Percentiles rank a stretch among this genome's conserved stretches.
These are phyloP conservation scores for Blastocystis sp. DNA, from an alignment of 352 stramenopile species.

Conservation along the genomic window DNA sequence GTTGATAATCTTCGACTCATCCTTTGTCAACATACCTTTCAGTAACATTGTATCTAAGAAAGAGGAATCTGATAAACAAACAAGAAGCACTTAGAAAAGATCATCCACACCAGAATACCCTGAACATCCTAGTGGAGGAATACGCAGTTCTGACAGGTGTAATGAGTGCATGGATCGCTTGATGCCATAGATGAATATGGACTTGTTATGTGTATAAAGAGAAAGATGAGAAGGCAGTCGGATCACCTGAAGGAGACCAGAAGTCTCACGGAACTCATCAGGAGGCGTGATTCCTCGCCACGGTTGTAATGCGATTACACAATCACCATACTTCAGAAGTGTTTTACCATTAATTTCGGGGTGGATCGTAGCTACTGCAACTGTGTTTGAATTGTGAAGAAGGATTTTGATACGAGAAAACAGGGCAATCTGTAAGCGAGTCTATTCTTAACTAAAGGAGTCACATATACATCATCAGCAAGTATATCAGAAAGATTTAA, in stretches of 20 bases:
- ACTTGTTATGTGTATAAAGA: conserved; percentile 22
- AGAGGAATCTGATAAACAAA: not conserved
- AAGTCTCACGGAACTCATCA: conserved; percentile 9
- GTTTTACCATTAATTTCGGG: not conserved
- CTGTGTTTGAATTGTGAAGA: not conserved
- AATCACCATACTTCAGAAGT: conserved; percentile 1
- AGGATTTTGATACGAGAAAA: conserved; percentile 4
- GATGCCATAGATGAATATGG: conserved; percentile 49
- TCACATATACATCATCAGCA: not conserved
- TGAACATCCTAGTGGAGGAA: conserved; percentile 19
- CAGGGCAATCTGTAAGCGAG: not conserved
- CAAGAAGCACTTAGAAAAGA: not conserved
- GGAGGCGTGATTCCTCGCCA: conserved; percentile 47
- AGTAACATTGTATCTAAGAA: conserved; percentile 8
- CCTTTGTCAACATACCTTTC: not conserved
- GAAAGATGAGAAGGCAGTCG: conserved; percentile 25
- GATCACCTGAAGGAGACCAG: conserved; percentile 31
- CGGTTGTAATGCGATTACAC: conserved; percentile 26
- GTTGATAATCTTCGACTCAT: conserved; percentile 5
- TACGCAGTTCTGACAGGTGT: conserved; percentile 33
- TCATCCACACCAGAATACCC: not conserved
- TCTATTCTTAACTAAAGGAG: not conserved
- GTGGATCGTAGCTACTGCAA: not conserved
- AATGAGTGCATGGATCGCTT: conserved; percentile 33
- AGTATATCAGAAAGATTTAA: not conserved